Conservation (phyloP, 345 rosid species). For the Kandelia obovata region DNA sequence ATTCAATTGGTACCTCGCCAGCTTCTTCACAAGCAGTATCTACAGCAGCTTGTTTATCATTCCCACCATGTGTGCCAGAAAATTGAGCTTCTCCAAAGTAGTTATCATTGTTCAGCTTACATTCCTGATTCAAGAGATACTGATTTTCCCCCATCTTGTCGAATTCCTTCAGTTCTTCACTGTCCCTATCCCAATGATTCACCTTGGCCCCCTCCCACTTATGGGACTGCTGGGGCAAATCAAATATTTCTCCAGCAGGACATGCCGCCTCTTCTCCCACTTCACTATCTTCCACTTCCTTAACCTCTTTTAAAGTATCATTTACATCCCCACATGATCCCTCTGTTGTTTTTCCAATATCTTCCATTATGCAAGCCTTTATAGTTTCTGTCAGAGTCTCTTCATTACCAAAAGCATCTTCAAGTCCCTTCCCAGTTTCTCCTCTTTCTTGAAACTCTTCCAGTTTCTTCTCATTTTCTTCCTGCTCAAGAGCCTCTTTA, state of each 20-base stretch:
- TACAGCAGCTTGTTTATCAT: slow-evolving; percentile 21
- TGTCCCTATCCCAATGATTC: background rate
- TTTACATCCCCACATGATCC: slow-evolving; percentile 20
- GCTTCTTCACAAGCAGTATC: slow-evolving; percentile 30
- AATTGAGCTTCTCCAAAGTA: slow-evolving; percentile 23
- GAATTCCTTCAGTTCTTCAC: slow-evolving; percentile 18
- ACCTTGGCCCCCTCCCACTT: slow-evolving; percentile 14
- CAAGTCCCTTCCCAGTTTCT: slow-evolving; percentile 35
- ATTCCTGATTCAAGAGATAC: slow-evolving; percentile 14
- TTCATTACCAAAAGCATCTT: slow-evolving; percentile 31
- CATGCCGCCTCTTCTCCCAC: slow-evolving; percentile 29
- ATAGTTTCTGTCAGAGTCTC: slow-evolving; percentile 18
- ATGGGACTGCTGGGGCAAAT: slow-evolving; percentile 17
- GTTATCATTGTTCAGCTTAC: slow-evolving; percentile 19
- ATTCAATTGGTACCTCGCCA: slow-evolving; percentile 20
- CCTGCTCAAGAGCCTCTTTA: slow-evolving; percentile 39
- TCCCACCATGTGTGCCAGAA: slow-evolving; percentile 27
- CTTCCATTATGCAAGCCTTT: background rate
- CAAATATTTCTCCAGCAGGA: slow-evolving; percentile 16
- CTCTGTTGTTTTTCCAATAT: background rate
- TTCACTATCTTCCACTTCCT: slow-evolving; percentile 38
- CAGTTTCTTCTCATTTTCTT: slow-evolving; percentile 43
- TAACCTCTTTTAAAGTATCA: slow-evolving; percentile 30
- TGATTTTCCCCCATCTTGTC: slow-evolving; percentile 16
- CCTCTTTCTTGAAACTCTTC: slow-evolving; percentile 44